Evolutionary conservation across 495 filamentous ascomycete species (phyloP), one percentile per base, ranked within the genome.

Genomic region (Neurospora africana): DNA sequence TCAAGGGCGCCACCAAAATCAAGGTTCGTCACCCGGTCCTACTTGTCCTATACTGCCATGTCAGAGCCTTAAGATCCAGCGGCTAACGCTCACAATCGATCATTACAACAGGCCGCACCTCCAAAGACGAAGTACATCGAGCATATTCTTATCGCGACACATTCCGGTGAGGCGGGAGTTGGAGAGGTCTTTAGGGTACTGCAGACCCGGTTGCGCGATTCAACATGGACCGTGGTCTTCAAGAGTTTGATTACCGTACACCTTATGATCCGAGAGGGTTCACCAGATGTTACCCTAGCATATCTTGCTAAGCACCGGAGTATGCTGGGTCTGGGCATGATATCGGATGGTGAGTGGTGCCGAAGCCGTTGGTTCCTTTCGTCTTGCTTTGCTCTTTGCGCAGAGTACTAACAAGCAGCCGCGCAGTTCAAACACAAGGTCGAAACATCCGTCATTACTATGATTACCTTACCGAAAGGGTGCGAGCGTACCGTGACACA

Each of bases 61-160:
- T 7, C 36, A 27, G 35, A 43, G 36, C 68, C n/a, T 30, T 33
- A 43, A 11, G 8, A 38, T 5, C 39, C 15, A 41, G n/a, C 47
- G 47, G 47, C 47, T 15, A 27, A 58, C 23, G 69, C 74, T 77
- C 36, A 78, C 72, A 44, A 36, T 44, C 65, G 27, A 30, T 68
- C 58, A 67, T 43, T 21, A n/a, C 19, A 13, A 58, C 69, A 97
- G 92, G 91, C 94, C 82, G 95, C 96, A 69, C 91, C 95, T 72
- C 95, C 95, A 30, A 99, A 99, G 85, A 95, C 96, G 68, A 99
- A 99, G 85, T 99, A 99, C 84, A 94, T 99, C 83, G 96, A 99
- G 80, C 93, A 97, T 78, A 97, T 99, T 79, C 87, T 99, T 23
- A 87, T 97, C 76, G 96, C 95, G 73, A 99, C 95, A 39, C 93